Base-by-base conservation (phyloP, 225 moss, liverwort and hornwort genomes). In the Pseudisothecium myosuroides region DNA sequence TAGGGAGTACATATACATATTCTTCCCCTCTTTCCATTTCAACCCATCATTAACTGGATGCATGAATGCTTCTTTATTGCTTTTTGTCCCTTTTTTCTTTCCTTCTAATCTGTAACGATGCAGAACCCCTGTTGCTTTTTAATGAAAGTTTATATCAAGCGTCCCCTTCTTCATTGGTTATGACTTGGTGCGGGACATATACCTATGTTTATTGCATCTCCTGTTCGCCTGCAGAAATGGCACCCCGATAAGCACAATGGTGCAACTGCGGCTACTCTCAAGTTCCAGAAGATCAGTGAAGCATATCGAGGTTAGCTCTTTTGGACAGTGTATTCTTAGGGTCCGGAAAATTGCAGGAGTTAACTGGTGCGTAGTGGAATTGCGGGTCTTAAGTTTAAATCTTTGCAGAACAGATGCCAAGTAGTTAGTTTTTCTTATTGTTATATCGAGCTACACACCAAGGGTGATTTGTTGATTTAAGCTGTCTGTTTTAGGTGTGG, bases 251-350 rank as follows among this genome's bases (percentile, higher is more conserved):
- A 98, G 93, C 98, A 98, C 88, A 93, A 92, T 66, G 97, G 88
- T 86, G 96, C 97, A 89, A 90, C 92, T 77, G 92, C 91, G 56
- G 97, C 98, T 87, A 98, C 98, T 81, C 92, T 97, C 77, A 95
- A 96, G 90, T 98, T 98, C 88, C 98, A 98, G 90, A 94, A 98
- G 93, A 98, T 98, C 85, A 97, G 94, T 62, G 97, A 98, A 87
- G 98, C 97, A 83, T 98, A 98, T 90, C 95, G 96, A 96, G 98
- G 98, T 98, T 66, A 87, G 92, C 59, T 91, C 86, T 79, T 73
- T 37, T 58, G 81, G 63, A 68, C 69, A 62, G 20, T 74, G 61
- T 16, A 17, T 37, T 67, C 52, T 62, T 23, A 54, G 39, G n/a
- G 45, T 9, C 67, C 18, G 66, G 37, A 64, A 80, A 85, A 80